phyloP scores from a whole-genome alignment of 257 asterid genomes.

The Orobanche coerulescens region DNA sequence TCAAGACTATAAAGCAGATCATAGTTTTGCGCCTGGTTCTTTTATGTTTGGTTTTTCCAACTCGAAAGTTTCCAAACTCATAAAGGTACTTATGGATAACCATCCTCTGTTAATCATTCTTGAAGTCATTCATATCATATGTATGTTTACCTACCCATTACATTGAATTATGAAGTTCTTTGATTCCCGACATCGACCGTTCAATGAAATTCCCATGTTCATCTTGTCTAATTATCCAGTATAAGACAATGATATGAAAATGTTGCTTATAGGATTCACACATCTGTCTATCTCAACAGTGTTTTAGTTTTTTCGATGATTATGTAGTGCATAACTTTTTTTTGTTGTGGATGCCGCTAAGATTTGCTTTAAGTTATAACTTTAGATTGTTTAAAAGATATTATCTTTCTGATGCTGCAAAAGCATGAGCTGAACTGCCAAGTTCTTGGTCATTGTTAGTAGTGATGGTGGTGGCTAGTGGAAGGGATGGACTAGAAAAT shows the following conservation, averaged over 20 bases:
- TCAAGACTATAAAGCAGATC: conserved; percentile 40
- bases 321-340: background rate
- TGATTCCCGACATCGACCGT: background rate
- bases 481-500: background rate
- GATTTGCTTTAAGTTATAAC: background rate
- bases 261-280: background rate
- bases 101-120: conserved; percentile 5
- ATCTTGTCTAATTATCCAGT: conserved; percentile 6
- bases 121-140: conserved; percentile 10
- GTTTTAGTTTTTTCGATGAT: background rate
- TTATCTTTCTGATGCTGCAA: conserved; percentile 10
- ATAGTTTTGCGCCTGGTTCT: conserved; percentile 60
- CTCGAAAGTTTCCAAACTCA: conserved; percentile 67
- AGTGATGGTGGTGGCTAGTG: background rate
- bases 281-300: background rate
- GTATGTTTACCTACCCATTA: conserved; percentile 7
- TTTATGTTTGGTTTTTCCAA: conserved; percentile 77
- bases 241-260: background rate
- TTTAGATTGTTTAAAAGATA: background rate
- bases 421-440: background rate
- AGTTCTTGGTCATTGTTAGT: background rate
- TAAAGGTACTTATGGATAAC: conserved; percentile 43
- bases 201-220: background rate
- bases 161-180: background rate
- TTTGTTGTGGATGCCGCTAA: background rate